Base-by-base conservation (phyloP, 176 grass and related monocot genomes). In the Lolium perenne region DNA sequence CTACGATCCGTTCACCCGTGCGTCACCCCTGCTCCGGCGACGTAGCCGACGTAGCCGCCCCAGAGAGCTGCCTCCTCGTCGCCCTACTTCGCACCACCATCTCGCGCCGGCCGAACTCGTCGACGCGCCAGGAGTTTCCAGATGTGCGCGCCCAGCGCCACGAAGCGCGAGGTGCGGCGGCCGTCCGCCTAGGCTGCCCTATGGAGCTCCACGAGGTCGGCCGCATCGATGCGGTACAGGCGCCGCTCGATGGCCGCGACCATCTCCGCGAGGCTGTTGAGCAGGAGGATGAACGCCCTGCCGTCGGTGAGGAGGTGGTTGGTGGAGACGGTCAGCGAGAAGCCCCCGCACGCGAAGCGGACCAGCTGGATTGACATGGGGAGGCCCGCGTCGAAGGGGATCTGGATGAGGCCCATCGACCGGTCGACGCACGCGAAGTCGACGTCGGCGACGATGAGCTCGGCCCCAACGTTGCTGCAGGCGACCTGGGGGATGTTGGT, bases 381-480 rank as follows among this genome's bases (percentile, higher is more conserved):
- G 40, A 96, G 4, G 15, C 83, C 82, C 5, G 58, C 17, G 3
- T 81, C 87, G 49, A 92, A 97, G 21, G 89, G 88, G 7, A 97
- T 57, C 47, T 55, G 82, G 29, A 97, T 94, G 8, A 21, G 77
- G 0, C 91, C 72, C 4, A 92, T 25, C 15, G 94, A 97, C 40
- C 5, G 10, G 78, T 90, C 82, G 17, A 82, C 29, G 68, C 87
- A 75, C 6, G 47, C 6, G 59, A 97, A 97, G 74, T 97, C 80
- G 55, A 97, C 74, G 60, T 92, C 83, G 40, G 94, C 92, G 74
- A 97, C 80, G 75, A 97, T 86, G 16, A 97, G 88, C 86, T 97
- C 94, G 40, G 90, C 94, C 29, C 94, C 94, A 22, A 75, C 86
- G 81, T 97, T 97, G 80, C n/a, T 76, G 72, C 89, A 94, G 3